phyloP scores from a whole-genome alignment of 257 asterid genomes.

The Anisodus tanguticus region DNA sequence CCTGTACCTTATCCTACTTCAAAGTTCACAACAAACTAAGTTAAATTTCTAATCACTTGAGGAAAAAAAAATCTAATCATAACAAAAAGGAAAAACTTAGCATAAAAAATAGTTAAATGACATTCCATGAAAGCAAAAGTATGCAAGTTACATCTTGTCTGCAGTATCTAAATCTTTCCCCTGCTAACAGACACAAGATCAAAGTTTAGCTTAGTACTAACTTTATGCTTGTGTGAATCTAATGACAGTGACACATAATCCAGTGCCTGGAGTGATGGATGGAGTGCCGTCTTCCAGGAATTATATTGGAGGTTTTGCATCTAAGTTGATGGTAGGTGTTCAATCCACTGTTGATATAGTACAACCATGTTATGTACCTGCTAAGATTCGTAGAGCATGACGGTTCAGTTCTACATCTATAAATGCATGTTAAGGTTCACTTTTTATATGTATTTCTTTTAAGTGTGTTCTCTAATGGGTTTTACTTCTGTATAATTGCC shows the following conservation, averaged over 20 bases:
- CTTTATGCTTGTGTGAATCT: constrained; percentile 20
- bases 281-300: constrained; percentile 91
- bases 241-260: constrained; percentile 76
- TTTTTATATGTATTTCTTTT: constrained; percentile 7
- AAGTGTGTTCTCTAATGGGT: not conserved
- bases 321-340: constrained; percentile 79
- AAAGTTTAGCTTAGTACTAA: constrained; percentile 13
- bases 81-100: not conserved
- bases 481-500: not conserved
- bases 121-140: not conserved
- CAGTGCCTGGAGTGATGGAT: constrained; percentile 98
- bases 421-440: not conserved
- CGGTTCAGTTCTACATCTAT: constrained; percentile 18
- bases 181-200: not conserved
- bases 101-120: not conserved
- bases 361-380: not conserved
- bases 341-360: constrained; percentile 22
- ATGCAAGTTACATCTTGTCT: not conserved
- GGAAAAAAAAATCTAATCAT: not conserved
- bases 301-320: constrained; percentile 85
- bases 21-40: not conserved
- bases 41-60: too few relatives aligned
- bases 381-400: constrained; percentile 8
- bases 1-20: not conserved
- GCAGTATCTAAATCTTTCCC: constrained; percentile 12